phyloP scores from a whole-genome alignment of 106 monocot species.

The Dendrobium huoshanense region DNA sequence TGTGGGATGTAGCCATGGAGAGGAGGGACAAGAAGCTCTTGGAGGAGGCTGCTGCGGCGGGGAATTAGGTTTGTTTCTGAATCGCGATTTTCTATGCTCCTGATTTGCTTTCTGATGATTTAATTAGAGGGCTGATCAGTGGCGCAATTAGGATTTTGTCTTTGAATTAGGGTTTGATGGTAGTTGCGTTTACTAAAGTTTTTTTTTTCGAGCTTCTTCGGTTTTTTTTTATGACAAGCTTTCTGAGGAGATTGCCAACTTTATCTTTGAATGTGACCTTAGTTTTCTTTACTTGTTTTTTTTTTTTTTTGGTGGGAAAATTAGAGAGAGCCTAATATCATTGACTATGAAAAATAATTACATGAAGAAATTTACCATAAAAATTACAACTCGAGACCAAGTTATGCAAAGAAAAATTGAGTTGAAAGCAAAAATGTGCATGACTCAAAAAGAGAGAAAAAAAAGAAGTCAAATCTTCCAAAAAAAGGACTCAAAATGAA shows the following conservation, averaged over 20 bases:
- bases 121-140: neutral
- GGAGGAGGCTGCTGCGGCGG: slow-evolving; percentile 29
- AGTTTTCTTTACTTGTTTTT: neutral
- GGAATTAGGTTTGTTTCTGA: slow-evolving; percentile 36
- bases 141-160: neutral
- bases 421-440: no score
- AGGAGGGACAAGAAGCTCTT: slow-evolving; percentile 81
- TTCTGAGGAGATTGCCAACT: neutral
- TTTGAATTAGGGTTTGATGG: neutral
- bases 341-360: no score
- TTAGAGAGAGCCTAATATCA: no score
- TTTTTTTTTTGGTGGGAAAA: no score
- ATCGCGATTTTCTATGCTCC: neutral
- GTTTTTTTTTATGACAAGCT: neutral
- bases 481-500: no score
- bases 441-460: no score
- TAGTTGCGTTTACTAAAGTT: neutral
- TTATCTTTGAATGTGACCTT: neutral
- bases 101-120: neutral
- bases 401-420: no score
- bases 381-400: no score
- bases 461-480: no score
- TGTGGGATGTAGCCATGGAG: slow-evolving; percentile 96
- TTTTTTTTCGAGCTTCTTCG: neutral
- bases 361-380: no score